Base-by-base conservation (phyloP, 2,329 filamentous ascomycete species). In the Cladosporium cucumerinum region DNA sequence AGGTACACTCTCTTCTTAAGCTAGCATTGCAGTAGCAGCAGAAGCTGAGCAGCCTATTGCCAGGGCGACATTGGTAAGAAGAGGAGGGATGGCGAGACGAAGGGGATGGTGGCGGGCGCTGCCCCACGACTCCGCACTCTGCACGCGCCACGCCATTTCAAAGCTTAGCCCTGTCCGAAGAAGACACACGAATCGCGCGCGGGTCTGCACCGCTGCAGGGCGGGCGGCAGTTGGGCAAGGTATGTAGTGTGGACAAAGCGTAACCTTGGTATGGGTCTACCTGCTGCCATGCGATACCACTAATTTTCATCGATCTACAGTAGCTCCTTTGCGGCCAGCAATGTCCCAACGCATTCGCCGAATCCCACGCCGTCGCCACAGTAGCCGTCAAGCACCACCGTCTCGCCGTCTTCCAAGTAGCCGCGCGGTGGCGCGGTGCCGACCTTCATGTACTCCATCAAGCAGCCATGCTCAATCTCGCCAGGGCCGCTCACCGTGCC, bases 371-470 rank as follows among this genome's bases (percentile, higher is more conserved):
- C 74, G 18, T 77, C 72, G 0, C 75, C 76, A 57, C 75, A 74
- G 28, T 75, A 72, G 3, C 75, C 79, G 11, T 73, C 74, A 21
- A 79, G 72, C 1, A 69, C 69, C 10, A 81, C 75, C 46, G 73
- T 74, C 60, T 80, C 79, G 0, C 78, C 77, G 68, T 81, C 78
- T 25, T 76, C 67, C 7, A 80, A 69, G 65, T 78, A 81, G 4
- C 73, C 68, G 52, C 78, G 65, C 30, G 68, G 77, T 10, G 69
- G 72, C 25, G 68, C 74, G 16, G 72, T 75, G 11, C 77, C 77
- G 23, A 74, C 74, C 66, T 72, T 74, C 21, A 77, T 79, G 59
- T 76, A 71, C 63, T 81, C 79, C 34, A 80, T 69, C 52, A 81
- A 66, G 67, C 78, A 81, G 7, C 78, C 79, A 60, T 78, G 77